phyloP scores from a whole-genome alignment of 208 protist genomes.

The Phytomonas serpens region DNA sequence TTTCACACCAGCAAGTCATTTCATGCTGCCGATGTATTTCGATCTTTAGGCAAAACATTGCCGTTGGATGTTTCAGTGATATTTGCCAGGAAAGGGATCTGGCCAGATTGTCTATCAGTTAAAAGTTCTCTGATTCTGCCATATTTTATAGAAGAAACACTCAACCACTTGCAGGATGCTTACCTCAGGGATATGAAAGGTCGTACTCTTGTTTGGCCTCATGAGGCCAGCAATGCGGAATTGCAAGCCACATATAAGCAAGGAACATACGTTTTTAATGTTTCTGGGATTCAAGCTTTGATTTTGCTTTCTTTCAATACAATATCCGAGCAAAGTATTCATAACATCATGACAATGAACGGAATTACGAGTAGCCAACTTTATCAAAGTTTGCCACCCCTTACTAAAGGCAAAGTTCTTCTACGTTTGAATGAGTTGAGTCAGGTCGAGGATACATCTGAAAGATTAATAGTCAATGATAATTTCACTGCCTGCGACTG shows the following conservation, averaged over 20 bases:
- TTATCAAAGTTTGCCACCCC: slow-evolving; percentile 29
- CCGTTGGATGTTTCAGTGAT: slow-evolving; percentile 45
- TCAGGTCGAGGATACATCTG: slow-evolving; percentile 23
- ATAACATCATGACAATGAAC: slow-evolving; percentile 16
- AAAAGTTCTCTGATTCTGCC: slow-evolving; percentile 26
- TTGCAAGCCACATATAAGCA: slow-evolving; percentile 41
- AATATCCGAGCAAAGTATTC: slow-evolving; percentile 4
- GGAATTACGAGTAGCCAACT: slow-evolving; percentile 31
- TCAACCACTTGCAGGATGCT: slow-evolving; percentile 40
- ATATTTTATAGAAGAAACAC: slow-evolving; percentile 26
- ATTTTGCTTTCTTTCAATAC: slow-evolving; percentile 75
- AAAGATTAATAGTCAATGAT: slow-evolving; percentile 45
- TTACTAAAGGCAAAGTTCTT: slow-evolving; percentile 31
- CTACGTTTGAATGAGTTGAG: neutral
- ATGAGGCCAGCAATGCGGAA: slow-evolving; percentile 68
- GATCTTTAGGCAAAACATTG: neutral
- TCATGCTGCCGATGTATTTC: neutral
- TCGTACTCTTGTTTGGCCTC: slow-evolving; percentile 68
- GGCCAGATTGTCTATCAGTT: slow-evolving; percentile 36
- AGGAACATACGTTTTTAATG: slow-evolving; percentile 32
- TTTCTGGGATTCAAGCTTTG: slow-evolving; percentile 62
- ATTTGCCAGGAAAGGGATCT: slow-evolving; percentile 78
- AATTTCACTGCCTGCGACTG: slow-evolving; percentile 42
- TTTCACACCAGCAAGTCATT: slow-evolving; percentile 25
- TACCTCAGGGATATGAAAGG: slow-evolving; percentile 59